Evolutionary conservation across 2,329 filamentous ascomycete species (phyloP), one percentile per base, ranked within the genome.

Genomic region (Beauveria bassiana): DNA sequence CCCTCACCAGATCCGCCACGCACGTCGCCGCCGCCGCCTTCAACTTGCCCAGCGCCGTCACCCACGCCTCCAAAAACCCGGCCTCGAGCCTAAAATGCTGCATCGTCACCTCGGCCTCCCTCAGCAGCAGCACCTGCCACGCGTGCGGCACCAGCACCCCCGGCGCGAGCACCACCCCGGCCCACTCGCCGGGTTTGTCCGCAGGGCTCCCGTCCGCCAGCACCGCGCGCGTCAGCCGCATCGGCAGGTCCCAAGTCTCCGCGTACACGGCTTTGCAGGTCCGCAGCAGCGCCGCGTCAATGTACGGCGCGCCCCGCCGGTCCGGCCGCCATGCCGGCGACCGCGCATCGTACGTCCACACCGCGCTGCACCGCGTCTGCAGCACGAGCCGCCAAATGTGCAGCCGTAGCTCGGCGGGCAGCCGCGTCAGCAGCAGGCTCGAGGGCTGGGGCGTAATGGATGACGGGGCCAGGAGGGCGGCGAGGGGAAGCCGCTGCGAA

Each of bases 91-190:
- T 47, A 2, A 59, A 52, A 8, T 59, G 57, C 47, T 59, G 57
- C 47, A 59, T 31, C 24, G 57, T 59, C 4, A 59, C 26, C 57
- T 59, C 57, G 22, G 47, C 57, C 38, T 38, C 38, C 20, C 47
- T 20, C 47, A 59, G 38, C 47, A 59, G 57, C 47, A 59, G 47
- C 57, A 59, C 57, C 57, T 59, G 57, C 57, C 57, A 59, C 22
- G 57, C 57, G 38, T 59, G 57, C 38, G 57, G 57, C 57, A 59
- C 57, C 57, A 59, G 57, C 47, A 59, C 57, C 24, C 47, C 57
- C 34, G 57, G 47, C 18, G 57, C 31, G 38, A 59, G 57, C 38
- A 59, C 57, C 18, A 59, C 57, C 9, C 24, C 34, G 24, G 57
- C 57, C 57, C 57, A 59, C 57, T 59, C 57, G 47, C 34, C 47